These are phyloP conservation scores for Colletotrichum tabaci DNA, from an alignment of 2,329 filamentous ascomycete species.

Conservation along the genomic window DNA sequence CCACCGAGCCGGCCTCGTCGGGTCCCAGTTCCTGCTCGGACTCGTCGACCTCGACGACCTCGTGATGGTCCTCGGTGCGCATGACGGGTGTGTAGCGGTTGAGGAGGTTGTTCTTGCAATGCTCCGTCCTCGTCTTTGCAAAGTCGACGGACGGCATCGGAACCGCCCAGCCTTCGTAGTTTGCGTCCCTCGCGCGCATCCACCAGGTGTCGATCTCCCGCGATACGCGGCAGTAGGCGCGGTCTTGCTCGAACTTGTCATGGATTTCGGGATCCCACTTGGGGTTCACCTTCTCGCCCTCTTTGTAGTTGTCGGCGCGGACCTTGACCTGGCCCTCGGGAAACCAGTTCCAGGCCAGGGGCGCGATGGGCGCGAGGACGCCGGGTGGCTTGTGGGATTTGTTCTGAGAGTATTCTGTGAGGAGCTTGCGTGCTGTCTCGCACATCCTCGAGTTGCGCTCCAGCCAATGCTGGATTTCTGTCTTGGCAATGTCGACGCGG, in stretches of 20 bases:
- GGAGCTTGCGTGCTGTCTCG: conserved; percentile 66
- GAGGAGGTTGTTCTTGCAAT: conserved; percentile 72
- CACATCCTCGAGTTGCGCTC: conserved; percentile 73
- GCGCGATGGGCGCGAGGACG: conserved; percentile 64
- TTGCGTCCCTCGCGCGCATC: conserved; percentile 72
- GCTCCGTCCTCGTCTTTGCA: conserved; percentile 69
- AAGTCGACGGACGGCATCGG: conserved; percentile 73
- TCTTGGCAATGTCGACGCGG: conserved; percentile 69
- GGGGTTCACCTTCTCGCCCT: conserved; percentile 60
- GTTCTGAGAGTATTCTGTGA: conserved; percentile 68
- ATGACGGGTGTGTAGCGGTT: conserved; percentile 64
- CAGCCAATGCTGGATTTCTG: conserved; percentile 75
- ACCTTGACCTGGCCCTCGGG: conserved; percentile 55
- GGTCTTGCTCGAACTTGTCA: conserved; percentile 73
- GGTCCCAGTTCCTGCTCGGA: conserved; percentile 65
- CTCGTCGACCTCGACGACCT: conserved; percentile 64
- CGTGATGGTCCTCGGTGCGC: conserved; percentile 57
- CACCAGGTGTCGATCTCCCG: conserved; percentile 78
- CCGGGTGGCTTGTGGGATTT: conserved; percentile 65
- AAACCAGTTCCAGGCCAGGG: conserved; percentile 70
- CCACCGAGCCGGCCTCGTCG: conserved; percentile 55
- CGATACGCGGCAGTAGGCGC: conserved; percentile 72
- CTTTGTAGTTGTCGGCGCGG: conserved; percentile 53
- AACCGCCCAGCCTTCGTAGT: conserved; percentile 71
- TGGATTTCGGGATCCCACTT: conserved; percentile 66